Base-by-base conservation (phyloP, 495 filamentous ascomycete species). In the Sporormia fimetaria region DNA sequence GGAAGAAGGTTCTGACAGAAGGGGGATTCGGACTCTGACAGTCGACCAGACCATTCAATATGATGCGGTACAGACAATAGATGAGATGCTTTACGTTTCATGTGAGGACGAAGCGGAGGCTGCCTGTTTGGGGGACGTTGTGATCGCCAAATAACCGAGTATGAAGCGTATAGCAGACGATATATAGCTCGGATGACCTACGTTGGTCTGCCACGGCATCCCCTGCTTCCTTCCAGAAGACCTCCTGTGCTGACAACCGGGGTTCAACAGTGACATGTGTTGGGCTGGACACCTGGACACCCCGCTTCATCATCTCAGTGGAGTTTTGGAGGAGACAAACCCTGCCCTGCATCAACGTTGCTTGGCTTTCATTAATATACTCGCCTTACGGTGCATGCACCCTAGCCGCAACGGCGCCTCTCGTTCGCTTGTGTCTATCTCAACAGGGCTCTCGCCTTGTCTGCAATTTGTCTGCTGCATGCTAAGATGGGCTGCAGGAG, bases 101-200 rank as follows among this genome's bases (percentile, higher is more conserved):
- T 44, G 44, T 54, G 44, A 54, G 20, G 36, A 8, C 32, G 21
- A 28, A 16, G 49, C 33, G 36, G 29, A 17, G 15, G 26, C 14
- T 11, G 14, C 15, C 21, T 12, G 39, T 33, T 27, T 43, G 22
- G 27, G 28, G 32, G 27, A 20, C 6, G 40, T 34, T 22, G 22
- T 32, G 44, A 47, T 48, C 49, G 39, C 40, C 42, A 48, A 48
- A 47, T 48, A 44, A 44, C 49, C 44, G 44, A 40, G 23, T 44
- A 48, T 40, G 31, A 48, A 32, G 29, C 18, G 17, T 26, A 48
- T 48, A 48, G 14, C 25, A 28, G 40, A 23, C 21, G 18, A 23
- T 43, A 42, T 53, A 53, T 53, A 44, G 22, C 47, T 37, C 30
- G 22, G 23, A 26, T 40, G 21, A 43, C 39, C 17, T 12, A 28